These are phyloP conservation scores for Beauveria bassiana DNA, from an alignment of 2,329 filamentous ascomycete genomes.

Conservation along the genomic window DNA sequence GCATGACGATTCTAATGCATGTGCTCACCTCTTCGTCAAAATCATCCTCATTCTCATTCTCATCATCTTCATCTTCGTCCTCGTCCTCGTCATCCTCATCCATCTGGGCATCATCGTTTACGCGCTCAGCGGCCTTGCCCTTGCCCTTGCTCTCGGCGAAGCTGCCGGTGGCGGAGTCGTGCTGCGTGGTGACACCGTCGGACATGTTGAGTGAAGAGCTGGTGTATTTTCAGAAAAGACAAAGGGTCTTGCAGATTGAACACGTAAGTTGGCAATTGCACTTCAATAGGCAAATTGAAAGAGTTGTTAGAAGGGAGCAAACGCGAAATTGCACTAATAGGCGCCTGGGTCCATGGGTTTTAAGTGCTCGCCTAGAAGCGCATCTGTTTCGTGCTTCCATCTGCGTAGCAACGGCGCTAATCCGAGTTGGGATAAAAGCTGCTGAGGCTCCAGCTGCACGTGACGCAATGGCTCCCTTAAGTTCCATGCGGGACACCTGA, in stretches of 20 bases:
- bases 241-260: not conserved
- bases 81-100: conserved; percentile 69
- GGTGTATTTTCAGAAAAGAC: not conserved
- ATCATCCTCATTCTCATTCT: conserved; percentile 29
- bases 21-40: conserved; percentile 20
- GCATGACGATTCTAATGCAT: not conserved
- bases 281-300: not conserved
- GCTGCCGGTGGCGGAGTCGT: conserved; percentile 33
- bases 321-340: not conserved
- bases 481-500: not conserved
- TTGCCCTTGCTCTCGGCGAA: conserved; percentile 68
- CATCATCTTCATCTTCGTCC: conserved; percentile 62
- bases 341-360: not conserved
- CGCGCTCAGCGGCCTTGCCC: conserved; percentile 61
- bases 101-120: conserved; percentile 55
- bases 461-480: not conserved
- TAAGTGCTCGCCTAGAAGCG: conserved; percentile 3
- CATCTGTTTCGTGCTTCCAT: conserved; percentile 10
- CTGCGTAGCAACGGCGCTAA: conserved; percentile 26
- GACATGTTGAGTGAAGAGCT: conserved; percentile 31
- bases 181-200: conserved; percentile 41
- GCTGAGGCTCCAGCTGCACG: conserved; percentile 8
- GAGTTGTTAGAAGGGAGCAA: conserved; percentile 3
- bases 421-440: conserved; percentile 3
- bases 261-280: not conserved